phyloP scores from a whole-genome alignment of 2,329 filamentous ascomycete species.

The Aspergillus pseudotamarii region DNA sequence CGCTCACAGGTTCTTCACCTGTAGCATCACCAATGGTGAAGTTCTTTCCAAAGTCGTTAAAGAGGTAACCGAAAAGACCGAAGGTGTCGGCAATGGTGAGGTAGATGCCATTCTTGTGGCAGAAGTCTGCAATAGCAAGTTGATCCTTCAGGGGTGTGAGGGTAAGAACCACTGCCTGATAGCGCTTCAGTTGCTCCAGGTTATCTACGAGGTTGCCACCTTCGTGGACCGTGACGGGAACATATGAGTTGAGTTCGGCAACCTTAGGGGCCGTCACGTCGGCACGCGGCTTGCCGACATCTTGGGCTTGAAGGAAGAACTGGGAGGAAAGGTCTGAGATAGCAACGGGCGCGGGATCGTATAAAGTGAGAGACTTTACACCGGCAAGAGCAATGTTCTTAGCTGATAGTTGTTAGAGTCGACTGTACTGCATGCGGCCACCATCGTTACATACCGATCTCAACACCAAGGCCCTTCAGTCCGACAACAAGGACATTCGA shows the following conservation, averaged over 20 bases:
- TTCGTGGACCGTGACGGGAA: slow-evolving; percentile 77
- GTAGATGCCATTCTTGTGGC: slow-evolving; percentile 91
- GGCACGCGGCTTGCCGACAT: slow-evolving; percentile 91
- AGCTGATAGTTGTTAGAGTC: slow-evolving; percentile 51
- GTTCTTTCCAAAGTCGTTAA: slow-evolving; percentile 95
- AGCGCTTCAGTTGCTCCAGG: slow-evolving; percentile 81
- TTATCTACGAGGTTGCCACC: slow-evolving; percentile 70
- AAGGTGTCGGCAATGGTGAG: slow-evolving; percentile 86
- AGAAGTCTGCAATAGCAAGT: slow-evolving; percentile 84
- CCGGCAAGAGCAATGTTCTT: slow-evolving; percentile 98
- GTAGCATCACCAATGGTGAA: slow-evolving; percentile 90
- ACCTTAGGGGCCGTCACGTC: slow-evolving; percentile 84
- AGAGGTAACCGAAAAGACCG: slow-evolving; percentile 91
- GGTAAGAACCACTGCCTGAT: slow-evolving; percentile 90
- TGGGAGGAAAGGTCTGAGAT: slow-evolving; percentile 93
- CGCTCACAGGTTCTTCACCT: slow-evolving; percentile 82
- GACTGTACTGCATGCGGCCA: background rate
- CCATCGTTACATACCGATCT: slow-evolving; percentile 62
- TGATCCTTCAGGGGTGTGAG: slow-evolving; percentile 80
- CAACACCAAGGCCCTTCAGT: slow-evolving; percentile 90
- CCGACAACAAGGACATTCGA: slow-evolving; percentile 93
- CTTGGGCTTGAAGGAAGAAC: slow-evolving; percentile 87
- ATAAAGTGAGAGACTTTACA: slow-evolving; percentile 93
- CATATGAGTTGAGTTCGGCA: slow-evolving; percentile 94
- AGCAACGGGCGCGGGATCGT: slow-evolving; percentile 81